Evolutionary conservation across 2,329 filamentous ascomycete species (phyloP).

Genomic region (Magnaporthiopsis rhizophila): DNA sequence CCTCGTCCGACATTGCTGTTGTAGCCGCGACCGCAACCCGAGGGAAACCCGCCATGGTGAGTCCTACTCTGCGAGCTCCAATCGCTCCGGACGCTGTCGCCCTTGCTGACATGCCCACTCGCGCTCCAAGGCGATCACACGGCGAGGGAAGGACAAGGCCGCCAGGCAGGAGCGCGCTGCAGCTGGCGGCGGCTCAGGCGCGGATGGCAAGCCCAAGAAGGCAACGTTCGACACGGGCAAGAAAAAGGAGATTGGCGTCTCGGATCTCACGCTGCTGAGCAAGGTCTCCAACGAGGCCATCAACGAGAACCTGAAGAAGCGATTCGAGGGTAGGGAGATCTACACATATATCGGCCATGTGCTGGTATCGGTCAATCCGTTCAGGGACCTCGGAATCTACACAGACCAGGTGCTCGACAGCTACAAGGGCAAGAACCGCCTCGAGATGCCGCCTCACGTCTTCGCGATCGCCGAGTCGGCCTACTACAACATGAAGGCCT

Average conservation of each 20-base stretch:
- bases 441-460: constrained; percentile 92
- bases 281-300: constrained; percentile 99
- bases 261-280: constrained; percentile 92
- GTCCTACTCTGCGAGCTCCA: background rate
- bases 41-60: constrained; percentile 10
- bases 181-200: constrained; percentile 30
- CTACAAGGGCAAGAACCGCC: constrained; percentile 93
- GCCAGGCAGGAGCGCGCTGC: constrained; percentile 33
- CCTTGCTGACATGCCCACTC: constrained; percentile 1
- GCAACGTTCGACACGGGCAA: constrained; percentile 92
- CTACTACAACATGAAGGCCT: constrained; percentile 99
- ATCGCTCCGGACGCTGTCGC: background rate
- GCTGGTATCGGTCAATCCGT: constrained; percentile 96
- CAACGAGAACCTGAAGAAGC: constrained; percentile 97
- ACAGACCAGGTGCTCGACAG: constrained; percentile 88
- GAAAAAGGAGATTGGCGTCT: constrained; percentile 99
- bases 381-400: constrained; percentile 95
- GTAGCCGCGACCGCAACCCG: background rate
- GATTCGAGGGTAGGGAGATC: constrained; percentile 95
- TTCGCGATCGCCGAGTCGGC: constrained; percentile 93
- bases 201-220: constrained; percentile 70
- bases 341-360: constrained; percentile 99
- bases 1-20: background rate
- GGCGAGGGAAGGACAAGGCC: constrained; percentile 39
- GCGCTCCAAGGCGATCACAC: constrained; percentile 36